Evolutionary conservation across 106 monocot species (phyloP), one percentile per base, ranked within the genome.

Genomic region (Allium cepa): DNA sequence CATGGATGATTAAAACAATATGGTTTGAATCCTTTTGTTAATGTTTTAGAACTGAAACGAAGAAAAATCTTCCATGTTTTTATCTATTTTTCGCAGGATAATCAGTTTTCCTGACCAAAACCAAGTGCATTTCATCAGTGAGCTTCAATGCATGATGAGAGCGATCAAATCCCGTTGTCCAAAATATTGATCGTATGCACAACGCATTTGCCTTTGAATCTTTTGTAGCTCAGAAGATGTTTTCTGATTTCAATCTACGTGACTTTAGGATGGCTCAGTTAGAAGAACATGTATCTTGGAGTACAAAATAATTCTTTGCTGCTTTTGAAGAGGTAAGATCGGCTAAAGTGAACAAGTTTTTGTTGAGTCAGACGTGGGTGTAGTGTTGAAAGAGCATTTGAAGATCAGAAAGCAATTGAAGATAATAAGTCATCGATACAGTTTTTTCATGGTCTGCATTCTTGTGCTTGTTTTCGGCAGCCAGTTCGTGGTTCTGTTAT

Each of bases 401-500:
- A 62, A 80, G 28, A 87, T 92, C 18, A 64, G 88, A 11, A 69
- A 66, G 22, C 79, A 92, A 52, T 84, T 97, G 6, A 69, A 57
- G 53, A 75, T 87, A 27, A 97, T 92, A 53, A 92, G 92, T 69
- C 97, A 97, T 49, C 79, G 89, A 7, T 92, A 84, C 77, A 72
- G 97, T 8, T 13, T 26, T 0, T 97, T 97, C 70, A 86, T 89
- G 17, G 62, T 97, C 22, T 56, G 50, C 45, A 76, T 71, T 28
- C 80, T 97, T 15, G 13, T 87, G 51, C 69, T 92, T n/a, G 87
- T 91, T 71, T 80, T 89, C 8, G 73, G 72, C 46, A 86, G 88
- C 70, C 88, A 89, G 74, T 82, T 97, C 26, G 72, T 78, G 6
- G 67, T 86, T 7, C 72, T 97, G 0, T 80, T 97, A 10, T 73